These are phyloP conservation scores for Aspergillus affinis DNA, from an alignment of 495 filamentous ascomycete genomes.

Conservation along the genomic window DNA sequence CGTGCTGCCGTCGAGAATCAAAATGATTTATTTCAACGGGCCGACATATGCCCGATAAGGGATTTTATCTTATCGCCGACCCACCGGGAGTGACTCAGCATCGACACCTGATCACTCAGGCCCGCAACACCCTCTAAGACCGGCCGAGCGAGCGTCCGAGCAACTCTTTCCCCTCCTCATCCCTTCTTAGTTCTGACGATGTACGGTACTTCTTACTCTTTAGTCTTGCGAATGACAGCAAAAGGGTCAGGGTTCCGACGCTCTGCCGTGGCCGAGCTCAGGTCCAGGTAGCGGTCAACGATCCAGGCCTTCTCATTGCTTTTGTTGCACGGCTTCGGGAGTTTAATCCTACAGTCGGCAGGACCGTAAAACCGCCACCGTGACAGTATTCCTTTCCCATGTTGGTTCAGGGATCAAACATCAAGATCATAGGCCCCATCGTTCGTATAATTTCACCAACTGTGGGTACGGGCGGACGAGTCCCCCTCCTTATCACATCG, in stretches of 20 bases:
- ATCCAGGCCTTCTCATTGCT: not conserved
- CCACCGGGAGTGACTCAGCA: not conserved
- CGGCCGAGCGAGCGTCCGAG: no score
- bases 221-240: not conserved
- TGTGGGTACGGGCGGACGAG: not conserved
- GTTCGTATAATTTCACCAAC: slow-evolving; percentile 1
- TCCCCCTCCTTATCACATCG: slow-evolving; percentile 15
- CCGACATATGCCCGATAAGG: not conserved
- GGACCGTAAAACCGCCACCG: not conserved
- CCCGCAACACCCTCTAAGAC: no score
- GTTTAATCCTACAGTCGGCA: not conserved
- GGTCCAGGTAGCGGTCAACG: not conserved
- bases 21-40: slow-evolving; percentile 6
- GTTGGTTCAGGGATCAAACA: no score
- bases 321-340: not conserved
- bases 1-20: not conserved
- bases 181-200: no score
- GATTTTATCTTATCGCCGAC: not conserved
- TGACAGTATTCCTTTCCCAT: not conserved
- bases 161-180: no score
- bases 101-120: not conserved
- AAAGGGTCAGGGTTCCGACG: no score
- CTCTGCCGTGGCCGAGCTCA: no score
- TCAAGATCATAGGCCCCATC: slow-evolving; percentile 4
- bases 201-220: no score